These are phyloP conservation scores for Halophytophthora batemanensis DNA, from an alignment of 352 stramenopile species.

Conservation along the genomic window DNA sequence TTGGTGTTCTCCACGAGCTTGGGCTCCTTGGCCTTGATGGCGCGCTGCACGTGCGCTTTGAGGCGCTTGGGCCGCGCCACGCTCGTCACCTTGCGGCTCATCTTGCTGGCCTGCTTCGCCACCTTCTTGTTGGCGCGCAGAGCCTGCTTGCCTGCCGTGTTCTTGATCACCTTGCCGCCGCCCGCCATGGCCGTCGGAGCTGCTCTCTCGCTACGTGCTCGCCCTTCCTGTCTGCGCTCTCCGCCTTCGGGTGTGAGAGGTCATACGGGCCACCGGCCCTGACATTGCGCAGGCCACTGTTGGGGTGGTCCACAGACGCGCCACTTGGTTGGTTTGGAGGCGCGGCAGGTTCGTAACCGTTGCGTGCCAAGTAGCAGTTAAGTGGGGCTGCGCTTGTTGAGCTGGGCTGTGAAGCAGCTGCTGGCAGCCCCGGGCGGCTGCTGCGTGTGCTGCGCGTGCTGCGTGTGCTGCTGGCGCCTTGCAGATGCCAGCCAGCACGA, in stretches of 20 bases:
- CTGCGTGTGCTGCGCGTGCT: too few relatives aligned
- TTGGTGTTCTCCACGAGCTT: constrained; percentile 93
- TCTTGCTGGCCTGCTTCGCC: constrained; percentile 59
- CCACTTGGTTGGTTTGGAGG: constrained; percentile 40
- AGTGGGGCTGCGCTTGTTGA: too few relatives aligned
- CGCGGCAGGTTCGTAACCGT: constrained; percentile 7
- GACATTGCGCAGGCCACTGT: constrained; percentile 2
- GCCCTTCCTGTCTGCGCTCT: neutral
- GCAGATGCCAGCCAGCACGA: too few relatives aligned
- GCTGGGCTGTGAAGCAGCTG: too few relatives aligned
- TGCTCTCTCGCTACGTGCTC: constrained; percentile 6
- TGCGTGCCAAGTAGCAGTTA: constrained; percentile 12
- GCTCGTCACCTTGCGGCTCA: constrained; percentile 68
- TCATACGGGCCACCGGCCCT: neutral
- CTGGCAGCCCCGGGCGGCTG: too few relatives aligned
- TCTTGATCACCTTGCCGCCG: constrained; percentile 65
- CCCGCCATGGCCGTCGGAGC: constrained; percentile 40
- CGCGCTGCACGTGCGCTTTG: constrained; percentile 77
- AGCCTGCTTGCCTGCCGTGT: constrained; percentile 65
- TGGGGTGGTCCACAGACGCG: neutral
- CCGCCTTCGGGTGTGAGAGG: neutral
- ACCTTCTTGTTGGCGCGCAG: constrained; percentile 67
- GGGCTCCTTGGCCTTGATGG: constrained; percentile 87
- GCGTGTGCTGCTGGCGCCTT: too few relatives aligned
- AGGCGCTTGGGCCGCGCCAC: constrained; percentile 75